These are phyloP conservation scores for Amborella trichopoda DNA, from an alignment of 164 flowering plant species.

Conservation along the genomic window DNA sequence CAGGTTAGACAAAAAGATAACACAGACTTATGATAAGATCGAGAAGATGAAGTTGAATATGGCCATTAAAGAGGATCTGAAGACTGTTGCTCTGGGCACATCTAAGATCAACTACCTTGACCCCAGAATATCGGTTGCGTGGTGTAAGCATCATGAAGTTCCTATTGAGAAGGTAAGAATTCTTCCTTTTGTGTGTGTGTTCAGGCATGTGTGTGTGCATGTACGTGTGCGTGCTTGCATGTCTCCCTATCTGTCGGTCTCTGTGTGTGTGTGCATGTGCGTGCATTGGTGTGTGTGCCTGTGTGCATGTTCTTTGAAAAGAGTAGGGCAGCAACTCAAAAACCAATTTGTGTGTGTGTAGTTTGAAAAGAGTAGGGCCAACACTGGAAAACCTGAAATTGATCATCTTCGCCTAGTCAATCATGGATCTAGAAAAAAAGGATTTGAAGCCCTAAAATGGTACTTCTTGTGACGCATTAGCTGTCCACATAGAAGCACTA, in stretches of 20 bases:
- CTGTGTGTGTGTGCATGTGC: background rate
- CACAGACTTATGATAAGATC: constrained; percentile 55
- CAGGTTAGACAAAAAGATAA: constrained; percentile 78
- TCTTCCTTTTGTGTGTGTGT: background rate
- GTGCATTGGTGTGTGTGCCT: background rate
- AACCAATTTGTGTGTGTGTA: too few relatives aligned
- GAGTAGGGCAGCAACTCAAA: too few relatives aligned
- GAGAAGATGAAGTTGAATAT: constrained; percentile 74
- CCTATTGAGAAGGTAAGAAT: constrained; percentile 87
- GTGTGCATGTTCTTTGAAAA: too few relatives aligned
- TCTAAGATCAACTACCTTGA: constrained; percentile 94
- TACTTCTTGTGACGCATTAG: too few relatives aligned
- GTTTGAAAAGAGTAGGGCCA: too few relatives aligned
- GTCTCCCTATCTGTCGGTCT: background rate
- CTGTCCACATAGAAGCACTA: too few relatives aligned
- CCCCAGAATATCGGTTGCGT: constrained; percentile 94
- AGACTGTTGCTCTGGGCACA: constrained; percentile 91
- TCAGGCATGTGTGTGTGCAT: background rate
- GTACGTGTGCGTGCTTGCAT: background rate
- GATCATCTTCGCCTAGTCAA: too few relatives aligned
- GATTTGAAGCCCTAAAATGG: too few relatives aligned
- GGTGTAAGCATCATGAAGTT: constrained; percentile 99
- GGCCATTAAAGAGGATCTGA: constrained; percentile 75
- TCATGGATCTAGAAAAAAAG: too few relatives aligned
- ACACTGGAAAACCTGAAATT: too few relatives aligned